These are phyloP conservation scores for Tinospora cordifolia DNA, from an alignment of 164 flowering plant species.

Conservation along the genomic window DNA sequence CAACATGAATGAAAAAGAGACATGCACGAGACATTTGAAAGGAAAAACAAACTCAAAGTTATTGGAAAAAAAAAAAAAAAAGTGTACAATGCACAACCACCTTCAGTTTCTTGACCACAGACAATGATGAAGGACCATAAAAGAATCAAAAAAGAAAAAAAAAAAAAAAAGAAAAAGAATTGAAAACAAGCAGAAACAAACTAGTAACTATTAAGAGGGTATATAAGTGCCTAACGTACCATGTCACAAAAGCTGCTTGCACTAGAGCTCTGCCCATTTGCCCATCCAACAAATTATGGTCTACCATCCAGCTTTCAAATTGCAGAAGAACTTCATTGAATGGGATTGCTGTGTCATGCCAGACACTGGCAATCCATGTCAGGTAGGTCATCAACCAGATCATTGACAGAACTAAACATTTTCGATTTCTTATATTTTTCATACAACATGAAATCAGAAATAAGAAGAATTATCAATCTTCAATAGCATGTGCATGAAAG, in stretches of 20 bases:
- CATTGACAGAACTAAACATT: neutral
- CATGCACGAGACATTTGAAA: too few species aligned
- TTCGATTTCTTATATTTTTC: neutral
- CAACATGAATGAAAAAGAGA: too few species aligned
- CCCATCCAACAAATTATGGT: constrained; percentile 57
- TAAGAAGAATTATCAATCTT: neutral
- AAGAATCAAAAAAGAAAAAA: neutral
- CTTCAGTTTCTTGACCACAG: neutral
- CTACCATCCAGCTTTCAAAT: constrained; percentile 73
- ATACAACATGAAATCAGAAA: neutral
- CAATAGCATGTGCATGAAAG: neutral
- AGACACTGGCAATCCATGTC: constrained; percentile 55
- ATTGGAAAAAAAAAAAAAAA: neutral
- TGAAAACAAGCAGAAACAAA: neutral
- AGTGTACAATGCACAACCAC: neutral
- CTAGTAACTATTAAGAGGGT: neutral
- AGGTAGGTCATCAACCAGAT: constrained; percentile 2
- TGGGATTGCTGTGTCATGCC: constrained; percentile 93
- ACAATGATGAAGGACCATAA: neutral
- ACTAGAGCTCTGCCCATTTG: constrained; percentile 39
- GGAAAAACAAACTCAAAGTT: neutral
- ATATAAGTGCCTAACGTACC: constrained; percentile 37
- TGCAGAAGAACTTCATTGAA: constrained; percentile 65
- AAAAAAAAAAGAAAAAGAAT: neutral
- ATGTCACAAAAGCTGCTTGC: constrained; percentile 91